Percentiles rank a stretch among this genome's conserved stretches.
Conservation (phyloP, 768 basidiomycete species). For the Kwoniella newhampshirensis region DNA sequence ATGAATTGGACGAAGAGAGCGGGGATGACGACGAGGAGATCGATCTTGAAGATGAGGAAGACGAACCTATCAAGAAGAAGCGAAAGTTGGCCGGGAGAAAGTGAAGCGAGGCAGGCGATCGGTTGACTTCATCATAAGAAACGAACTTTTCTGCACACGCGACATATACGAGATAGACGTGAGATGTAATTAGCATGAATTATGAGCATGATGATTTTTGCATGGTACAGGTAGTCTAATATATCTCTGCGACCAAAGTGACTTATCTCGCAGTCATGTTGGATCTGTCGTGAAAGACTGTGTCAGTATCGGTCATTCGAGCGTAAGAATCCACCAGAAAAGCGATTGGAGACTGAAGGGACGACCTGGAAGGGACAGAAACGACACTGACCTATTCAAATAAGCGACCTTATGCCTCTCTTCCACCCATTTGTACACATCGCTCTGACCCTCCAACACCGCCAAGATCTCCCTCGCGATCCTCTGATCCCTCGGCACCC, state of each 20-base stretch:
- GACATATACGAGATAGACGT: neutral
- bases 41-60: slow-evolving; percentile 48
- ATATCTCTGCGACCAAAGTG: neutral
- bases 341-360: too few relatives aligned
- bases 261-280: slow-evolving; percentile 23
- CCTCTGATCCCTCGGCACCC: slow-evolving; percentile 61
- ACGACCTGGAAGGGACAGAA: neutral
- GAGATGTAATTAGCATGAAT: neutral
- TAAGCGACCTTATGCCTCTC: slow-evolving; percentile 68
- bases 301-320: neutral
- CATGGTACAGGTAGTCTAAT: neutral
- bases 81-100: slow-evolving; percentile 21
- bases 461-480: slow-evolving; percentile 76
- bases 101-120: neutral
- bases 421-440: slow-evolving; percentile 64
- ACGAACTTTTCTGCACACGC: neutral
- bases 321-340: neutral
- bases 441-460: slow-evolving; percentile 63
- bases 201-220: neutral
- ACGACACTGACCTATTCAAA: slow-evolving; percentile 59
- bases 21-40: slow-evolving; percentile 45
- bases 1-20: slow-evolving; percentile 37
- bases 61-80: slow-evolving; percentile 38
- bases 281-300: slow-evolving; percentile 7
- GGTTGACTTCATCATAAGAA: too few relatives aligned